Conservation (phyloP, 257 asterid species). For the Penstemon newberryi region DNA sequence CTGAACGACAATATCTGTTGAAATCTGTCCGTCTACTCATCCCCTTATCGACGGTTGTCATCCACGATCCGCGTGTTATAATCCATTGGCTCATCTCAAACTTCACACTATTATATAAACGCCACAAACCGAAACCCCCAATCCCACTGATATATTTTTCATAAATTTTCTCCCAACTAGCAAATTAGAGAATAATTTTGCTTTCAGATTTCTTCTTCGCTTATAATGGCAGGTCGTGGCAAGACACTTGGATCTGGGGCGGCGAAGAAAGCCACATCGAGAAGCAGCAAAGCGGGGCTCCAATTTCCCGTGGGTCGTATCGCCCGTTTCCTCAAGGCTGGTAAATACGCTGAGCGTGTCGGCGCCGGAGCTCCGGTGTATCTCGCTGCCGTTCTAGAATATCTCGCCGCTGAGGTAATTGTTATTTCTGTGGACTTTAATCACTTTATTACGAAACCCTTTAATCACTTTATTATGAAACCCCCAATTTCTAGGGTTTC, state of each 20-base stretch:
- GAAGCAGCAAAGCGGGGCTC: constrained; percentile 78
- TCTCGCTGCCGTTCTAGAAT: constrained; percentile 83
- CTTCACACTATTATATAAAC: constrained; percentile 42
- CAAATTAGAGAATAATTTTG: too few species aligned
- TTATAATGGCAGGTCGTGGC: constrained; percentile 76
- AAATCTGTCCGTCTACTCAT: constrained; percentile 36
- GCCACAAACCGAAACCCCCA: not conserved
- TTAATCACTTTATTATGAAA: not conserved
- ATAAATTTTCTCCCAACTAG: not conserved
- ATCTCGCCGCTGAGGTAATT: constrained; percentile 76
- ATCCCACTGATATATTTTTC: not conserved
- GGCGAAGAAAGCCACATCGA: constrained; percentile 67
- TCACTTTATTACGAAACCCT: not conserved
- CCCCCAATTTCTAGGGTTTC: constrained; percentile 17
- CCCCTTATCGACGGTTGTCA: constrained; percentile 39
- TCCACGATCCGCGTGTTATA: constrained; percentile 35
- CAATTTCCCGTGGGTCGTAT: constrained; percentile 91
- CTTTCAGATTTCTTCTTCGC: too few species aligned
- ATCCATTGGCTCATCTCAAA: constrained; percentile 32
- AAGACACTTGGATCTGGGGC: constrained; percentile 75
- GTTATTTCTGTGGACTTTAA: not conserved
- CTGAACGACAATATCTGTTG: not conserved
- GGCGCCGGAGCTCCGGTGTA: constrained; percentile 93
- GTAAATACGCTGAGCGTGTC: constrained; percentile 80
- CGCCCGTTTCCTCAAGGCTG: constrained; percentile 83